Evolutionary conservation across 2,329 filamentous ascomycete genomes (phyloP), one percentile per base, ranked within the genome.

Genomic region (Colletotrichum incanum): DNA sequence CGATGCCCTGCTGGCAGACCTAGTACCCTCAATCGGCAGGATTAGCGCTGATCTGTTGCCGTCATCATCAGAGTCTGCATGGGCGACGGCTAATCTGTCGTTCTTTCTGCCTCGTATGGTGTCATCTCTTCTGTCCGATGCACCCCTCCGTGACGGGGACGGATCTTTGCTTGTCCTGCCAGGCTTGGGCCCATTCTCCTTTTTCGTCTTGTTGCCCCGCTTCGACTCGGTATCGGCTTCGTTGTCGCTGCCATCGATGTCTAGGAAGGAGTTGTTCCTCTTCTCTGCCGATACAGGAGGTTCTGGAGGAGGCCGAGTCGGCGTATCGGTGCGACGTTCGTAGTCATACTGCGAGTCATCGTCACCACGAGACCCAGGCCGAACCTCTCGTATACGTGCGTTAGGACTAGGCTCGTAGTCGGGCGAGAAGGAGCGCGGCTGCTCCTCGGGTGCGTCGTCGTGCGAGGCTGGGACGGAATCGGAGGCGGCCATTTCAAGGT

Each of bases 361-460:
- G 74, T 76, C 73, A 11, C 72, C 73, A 18, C 80, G 80, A 12
- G 85, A 84, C 47, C 84, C 85, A 6, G 86, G 82, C 65, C 86
- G 85, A 45, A 93, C 89, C n/a, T 88, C 83, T 65, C 92, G 89
- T 50, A 94, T 93, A n/a, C 90, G 91, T 37, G 93, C 92, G 79
- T 90, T 92, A 49, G 90, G 89, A 73, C 91, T 91, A 16, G 92
- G 92, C 56, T 92, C 92, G 80, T 95, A 95, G 65, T 93, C 92
- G 16, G 92, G 92, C 23, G 93, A 94, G 78, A 95, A 94, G 2
- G 92, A 90, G 74, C 90, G 86, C 47, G 86, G 81, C 63, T 82
- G 85, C 26, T 82, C 75, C 75, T 60, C 63, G 41, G 34, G 16
- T 49, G 52, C 26, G 47, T 69, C 50, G 41, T 66, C 55, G 41